Base-by-base conservation (phyloP, 805 yeast species). In the Scheffersomyces coipomensis region DNA sequence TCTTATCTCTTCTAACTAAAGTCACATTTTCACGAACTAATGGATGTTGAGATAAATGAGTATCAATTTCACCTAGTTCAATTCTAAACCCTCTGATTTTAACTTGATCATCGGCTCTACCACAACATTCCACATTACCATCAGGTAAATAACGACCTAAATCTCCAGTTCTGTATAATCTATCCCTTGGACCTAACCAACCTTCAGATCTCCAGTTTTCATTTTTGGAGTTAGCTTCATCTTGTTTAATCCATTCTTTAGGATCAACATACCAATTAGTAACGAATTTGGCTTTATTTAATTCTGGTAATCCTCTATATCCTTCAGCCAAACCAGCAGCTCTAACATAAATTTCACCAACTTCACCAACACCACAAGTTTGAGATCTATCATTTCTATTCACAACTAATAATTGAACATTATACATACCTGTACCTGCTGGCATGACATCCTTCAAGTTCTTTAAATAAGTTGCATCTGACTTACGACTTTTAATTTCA, bases 291-390 rank as follows among this genome's bases (percentile, higher is more conserved):
- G 87, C 81, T 40, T 79, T 79, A 56, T 90, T 93, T 59, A 88
- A 66, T 23, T 90, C 96, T 5, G 96, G 97, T 44, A 90, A 75
- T 33, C 90, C 88, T 53, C 97, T 77, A 66, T 93, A 93, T 3
- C 98, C 97, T 62, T 91, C 99, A 13, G 97, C 95, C 41, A 93
- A 74, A 35, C 99, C 99, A 42, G 88, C 99, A 29, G 99, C 99
- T 58, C 99, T 82, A 9, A 95, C 98, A 57, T 93, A 93, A 46
- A 93, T 90, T 63, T 93, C 99, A 56, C 99, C 99, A 44, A 93
- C 93, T 66, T 93, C 99, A 50, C 99, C 99, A 47, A 93, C 89
- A 64, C 97, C 99, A 72, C 99, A 93, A 6, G 93, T 80, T 66
- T 88, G 95, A 15, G 88, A 76, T 43, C 85, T 77, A 54, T 91